Conservation (phyloP, 1,139 yeast species). For the Chernovozyma sophiae-reginae region DNA sequence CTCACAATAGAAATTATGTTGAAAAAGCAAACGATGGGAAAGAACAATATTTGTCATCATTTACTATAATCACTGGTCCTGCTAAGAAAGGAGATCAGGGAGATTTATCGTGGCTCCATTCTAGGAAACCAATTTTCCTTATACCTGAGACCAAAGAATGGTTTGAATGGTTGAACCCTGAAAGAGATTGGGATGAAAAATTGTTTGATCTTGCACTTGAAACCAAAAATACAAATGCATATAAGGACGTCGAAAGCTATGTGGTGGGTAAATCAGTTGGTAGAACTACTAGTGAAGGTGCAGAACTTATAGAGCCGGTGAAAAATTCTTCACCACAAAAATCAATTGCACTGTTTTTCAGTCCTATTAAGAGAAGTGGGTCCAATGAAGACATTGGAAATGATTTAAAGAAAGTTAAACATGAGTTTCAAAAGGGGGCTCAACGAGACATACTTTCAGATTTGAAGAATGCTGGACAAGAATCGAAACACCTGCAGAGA, state of each 20-base stretch:
- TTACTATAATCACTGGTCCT: slow-evolving; percentile 69
- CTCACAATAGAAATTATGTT: slow-evolving; percentile 37
- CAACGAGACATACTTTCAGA: no score
- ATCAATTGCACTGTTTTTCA: slow-evolving; percentile 28
- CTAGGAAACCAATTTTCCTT: slow-evolving; percentile 71
- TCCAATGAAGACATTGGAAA: not conserved
- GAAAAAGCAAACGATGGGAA: slow-evolving; percentile 13
- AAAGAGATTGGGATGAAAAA: slow-evolving; percentile 32
- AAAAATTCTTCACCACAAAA: slow-evolving; percentile 16
- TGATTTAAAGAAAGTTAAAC: not conserved
- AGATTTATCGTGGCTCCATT: slow-evolving; percentile 65
- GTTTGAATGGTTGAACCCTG: slow-evolving; percentile 59
- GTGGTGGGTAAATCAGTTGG: slow-evolving; percentile 66
- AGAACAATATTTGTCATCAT: slow-evolving; percentile 41
- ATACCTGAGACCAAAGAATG: slow-evolving; percentile 55
- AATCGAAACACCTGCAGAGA: no score
- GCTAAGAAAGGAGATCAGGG: slow-evolving; percentile 46
- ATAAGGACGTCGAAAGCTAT: slow-evolving; percentile 44
- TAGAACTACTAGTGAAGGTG: slow-evolving; percentile 48
- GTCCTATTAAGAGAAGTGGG: slow-evolving; percentile 2
- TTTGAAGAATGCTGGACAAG: no score
- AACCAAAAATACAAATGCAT: slow-evolving; percentile 35
- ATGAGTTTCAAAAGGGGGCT: no score
- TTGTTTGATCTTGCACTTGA: slow-evolving; percentile 29
- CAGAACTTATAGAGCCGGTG: slow-evolving; percentile 29